Evolutionary conservation across 495 filamentous ascomycete species (phyloP), one percentile per base, ranked within the genome.

Genomic region (Penicillium silybi): DNA sequence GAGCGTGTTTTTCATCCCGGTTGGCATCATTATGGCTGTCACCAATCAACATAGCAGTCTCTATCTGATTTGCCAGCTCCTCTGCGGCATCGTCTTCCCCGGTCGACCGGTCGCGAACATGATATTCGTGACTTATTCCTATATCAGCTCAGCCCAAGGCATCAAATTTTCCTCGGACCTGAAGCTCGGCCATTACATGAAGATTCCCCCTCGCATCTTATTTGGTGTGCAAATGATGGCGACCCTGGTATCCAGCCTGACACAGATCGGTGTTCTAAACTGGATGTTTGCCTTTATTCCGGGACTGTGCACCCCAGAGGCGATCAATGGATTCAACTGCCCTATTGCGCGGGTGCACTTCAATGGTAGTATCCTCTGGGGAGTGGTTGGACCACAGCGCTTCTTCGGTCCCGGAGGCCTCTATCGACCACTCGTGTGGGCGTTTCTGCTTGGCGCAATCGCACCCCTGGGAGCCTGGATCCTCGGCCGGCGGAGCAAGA

Each of bases 161-260:
- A 74, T 81, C 48, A 68, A 67, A 32, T 82, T 75, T 45, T 68
- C 69, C 13, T 65, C 67, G 19, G 77, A 80, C 44, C 57, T 80
- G 1, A 80, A 95, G 64, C 80, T 95, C 0, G 90, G 90, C 25
- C 87, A 92, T 62, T 95, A 95, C 65, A 92, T 95, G 88, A 95
- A 95, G 67, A 90, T 95, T 45, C 90, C 90, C 16, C 89, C 90
- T 0, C 83, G 86, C 11, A 66, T 68, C 19, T 56, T 95, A 8
- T 95, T 95, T 69, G 70, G 73, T 6, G 86, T 92, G 4, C 90
- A 95, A 57, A 85, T 93, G 75, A 75, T 85, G 29, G 89, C 90
- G 22, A 92, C 89, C 1, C 71, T 90, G 48, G 74, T 95, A 16
- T 88, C 86, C 1, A 87, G 85, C 17, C 44, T 93, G 44, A 92